A percentile compares a stretch with the other conserved stretches of the same genome.
Evolutionary conservation across 371 early-diverging fungal genomes (phyloP).

Genomic region (Mucor mucedo): DNA sequence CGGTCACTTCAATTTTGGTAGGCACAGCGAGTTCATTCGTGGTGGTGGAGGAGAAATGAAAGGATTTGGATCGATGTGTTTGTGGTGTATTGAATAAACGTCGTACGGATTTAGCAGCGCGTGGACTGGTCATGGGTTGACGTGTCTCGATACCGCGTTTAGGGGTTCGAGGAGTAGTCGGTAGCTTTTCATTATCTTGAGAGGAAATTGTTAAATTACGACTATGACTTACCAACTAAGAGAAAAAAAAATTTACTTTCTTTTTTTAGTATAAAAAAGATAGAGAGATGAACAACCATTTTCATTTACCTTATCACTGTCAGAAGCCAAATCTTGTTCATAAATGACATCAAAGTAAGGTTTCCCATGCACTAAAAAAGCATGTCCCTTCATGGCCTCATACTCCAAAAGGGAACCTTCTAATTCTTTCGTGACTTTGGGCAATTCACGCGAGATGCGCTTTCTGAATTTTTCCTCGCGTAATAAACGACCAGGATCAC

Average conservation of each 20-base stretch:
- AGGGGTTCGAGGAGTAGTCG: slow-evolving; percentile 19
- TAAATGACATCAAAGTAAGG: slow-evolving; percentile 40
- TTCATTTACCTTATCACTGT: slow-evolving; percentile 19
- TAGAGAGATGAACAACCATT: no score
- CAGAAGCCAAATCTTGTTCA: slow-evolving; percentile 11
- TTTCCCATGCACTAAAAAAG: slow-evolving; percentile 46
- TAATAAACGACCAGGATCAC: slow-evolving; percentile 53
- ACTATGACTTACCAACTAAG: no score
- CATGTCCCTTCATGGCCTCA: slow-evolving; percentile 33
- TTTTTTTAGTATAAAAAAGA: neutral
- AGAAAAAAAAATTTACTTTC: no score
- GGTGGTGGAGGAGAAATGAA: neutral
- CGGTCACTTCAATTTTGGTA: slow-evolving; percentile 18
- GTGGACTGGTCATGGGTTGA: slow-evolving; percentile 30
- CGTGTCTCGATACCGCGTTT: slow-evolving; percentile 19
- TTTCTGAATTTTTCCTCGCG: slow-evolving; percentile 55
- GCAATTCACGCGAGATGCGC: slow-evolving; percentile 47
- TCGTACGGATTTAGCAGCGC: slow-evolving; percentile 4
- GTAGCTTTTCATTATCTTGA: neutral
- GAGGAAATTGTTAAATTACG: neutral
- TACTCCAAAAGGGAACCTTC: slow-evolving; percentile 45
- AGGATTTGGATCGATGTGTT: slow-evolving; percentile 18
- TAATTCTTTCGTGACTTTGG: slow-evolving; percentile 46
- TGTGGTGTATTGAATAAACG: slow-evolving; percentile 46
- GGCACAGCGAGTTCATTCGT: neutral